Base-by-base conservation (phyloP, 805 yeast genomes). In the Saccharomycopsis fibuligera region DNA sequence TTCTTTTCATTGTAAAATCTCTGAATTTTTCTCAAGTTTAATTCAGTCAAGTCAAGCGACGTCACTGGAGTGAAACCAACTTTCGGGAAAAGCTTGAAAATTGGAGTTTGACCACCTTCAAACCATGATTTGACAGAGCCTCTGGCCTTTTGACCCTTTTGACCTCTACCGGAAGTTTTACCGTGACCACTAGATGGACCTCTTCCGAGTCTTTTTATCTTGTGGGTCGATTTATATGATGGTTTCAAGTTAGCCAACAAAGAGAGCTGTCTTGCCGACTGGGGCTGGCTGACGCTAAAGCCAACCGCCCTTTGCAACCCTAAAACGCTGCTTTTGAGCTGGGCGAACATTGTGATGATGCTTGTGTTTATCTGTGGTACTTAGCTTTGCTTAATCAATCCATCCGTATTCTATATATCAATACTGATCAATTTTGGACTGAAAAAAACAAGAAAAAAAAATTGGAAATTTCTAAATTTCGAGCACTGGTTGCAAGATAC, bases 101-200 rank as follows among this genome's bases (percentile, higher is more conserved):
- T 79, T 23, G 97, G 98, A 1, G 98, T 93, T 65, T 93, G 99
- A 64, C 99, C 98, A 79, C 99, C 99, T 72, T 93, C 99, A 63
- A 91, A 88, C 91, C 95, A 87, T 51, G 84, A 78, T 49, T 89
- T 91, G 27, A 91, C 91, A 37, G 82, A 78, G 35, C 91, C 86
- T 68, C 98, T 79, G 9, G 98, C 96, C 69, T 91, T 91, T 65
- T 91, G 98, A 79, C 99, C 99, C 70, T 93, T 93, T 61, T 87
- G 96, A 73, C 99, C 99, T 65, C 98, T 77, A 43, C 96, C 96
- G 5, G 97, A 80, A 3, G 98, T 93, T 67, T 91, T 90, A 70
- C 99, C 99, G 56, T 77, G 73, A 19, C 89, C 88, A 33, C 95
- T 83, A 37, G 95, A 89, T 22, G 96, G 96, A 69, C 98, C 98